Conservation (phyloP, 352 stramenopile species). For the Phytophthora melonis region DNA sequence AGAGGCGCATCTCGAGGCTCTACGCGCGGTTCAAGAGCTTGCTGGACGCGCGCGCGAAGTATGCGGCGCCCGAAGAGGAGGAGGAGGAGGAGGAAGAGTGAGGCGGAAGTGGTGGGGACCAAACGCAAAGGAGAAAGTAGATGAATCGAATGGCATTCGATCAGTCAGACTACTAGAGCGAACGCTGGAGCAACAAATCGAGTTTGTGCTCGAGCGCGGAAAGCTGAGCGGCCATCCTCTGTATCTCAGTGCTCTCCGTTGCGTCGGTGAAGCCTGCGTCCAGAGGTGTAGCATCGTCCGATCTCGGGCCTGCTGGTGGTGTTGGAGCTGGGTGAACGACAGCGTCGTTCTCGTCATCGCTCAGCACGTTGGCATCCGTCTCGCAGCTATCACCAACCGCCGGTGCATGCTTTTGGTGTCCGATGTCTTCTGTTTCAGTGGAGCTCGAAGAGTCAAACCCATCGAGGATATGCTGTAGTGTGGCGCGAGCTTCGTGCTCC, state of each 20-base stretch:
- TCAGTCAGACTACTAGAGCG: neutral
- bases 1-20: conserved; percentile 64
- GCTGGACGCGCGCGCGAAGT: conserved; percentile 60
- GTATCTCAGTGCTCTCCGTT: conserved; percentile 11
- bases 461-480: conserved; percentile 35
- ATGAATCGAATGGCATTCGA: neutral
- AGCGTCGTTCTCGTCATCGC: conserved; percentile 5
- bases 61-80: conserved; percentile 32
- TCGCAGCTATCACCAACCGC: neutral
- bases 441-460: conserved; percentile 9
- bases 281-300: neutral
- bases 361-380: neutral
- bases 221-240: conserved; percentile 24
- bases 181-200: conserved; percentile 29
- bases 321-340: conserved; percentile 6
- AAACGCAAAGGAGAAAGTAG: neutral
- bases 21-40: conserved; percentile 70
- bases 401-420: no score
- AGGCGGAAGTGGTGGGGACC: neutral
- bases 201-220: conserved; percentile 31
- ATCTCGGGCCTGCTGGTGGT: conserved; percentile 4
- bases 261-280: neutral
- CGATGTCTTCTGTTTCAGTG: neutral
- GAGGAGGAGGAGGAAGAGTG: conserved; percentile 1
- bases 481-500: conserved; percentile 33